Percentiles rank a stretch among this genome's conserved stretches.
phyloP scores from a whole-genome alignment of 495 filamentous ascomycete species.

The Xylaria venustula region DNA sequence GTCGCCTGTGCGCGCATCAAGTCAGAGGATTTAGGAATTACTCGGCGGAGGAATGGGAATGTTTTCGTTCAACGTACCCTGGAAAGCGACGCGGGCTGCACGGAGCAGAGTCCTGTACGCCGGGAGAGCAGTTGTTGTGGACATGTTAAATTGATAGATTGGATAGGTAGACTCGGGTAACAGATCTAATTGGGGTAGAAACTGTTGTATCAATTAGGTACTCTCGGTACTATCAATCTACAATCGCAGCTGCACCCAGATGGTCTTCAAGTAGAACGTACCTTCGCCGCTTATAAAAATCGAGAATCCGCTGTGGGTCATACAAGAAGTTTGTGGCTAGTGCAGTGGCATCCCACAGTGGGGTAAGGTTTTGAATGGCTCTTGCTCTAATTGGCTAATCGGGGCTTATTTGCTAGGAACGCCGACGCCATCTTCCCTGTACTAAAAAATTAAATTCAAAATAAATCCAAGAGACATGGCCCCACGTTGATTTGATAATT shows the following conservation, averaged over 20 bases:
- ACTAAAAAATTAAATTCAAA: background rate
- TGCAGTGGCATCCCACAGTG: background rate
- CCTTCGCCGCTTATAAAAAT: no score
- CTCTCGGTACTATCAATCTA: no score
- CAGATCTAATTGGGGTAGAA: no score
- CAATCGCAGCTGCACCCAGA: no score
- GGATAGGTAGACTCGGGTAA: background rate
- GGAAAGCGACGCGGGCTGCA: slow-evolving; percentile 77
- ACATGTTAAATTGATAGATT: slow-evolving; percentile 3
- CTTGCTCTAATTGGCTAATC: slow-evolving; percentile 4
- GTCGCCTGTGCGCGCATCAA: slow-evolving; percentile 57
- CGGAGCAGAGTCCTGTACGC: slow-evolving; percentile 86
- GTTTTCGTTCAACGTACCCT: slow-evolving; percentile 50
- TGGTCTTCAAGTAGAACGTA: no score
- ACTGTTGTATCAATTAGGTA: no score
- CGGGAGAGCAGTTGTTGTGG: slow-evolving; percentile 58
- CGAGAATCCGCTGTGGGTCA: no score
- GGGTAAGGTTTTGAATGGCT: background rate
- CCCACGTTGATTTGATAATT: slow-evolving; percentile 11
- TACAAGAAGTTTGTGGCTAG: background rate
- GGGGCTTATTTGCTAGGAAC: background rate
- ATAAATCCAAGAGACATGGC: background rate
- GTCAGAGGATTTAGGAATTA: background rate
- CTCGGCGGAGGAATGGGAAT: background rate
- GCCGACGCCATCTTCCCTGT: slow-evolving; percentile 8